Conservation (phyloP, 2,329 filamentous ascomycete species). For the Epicoccum sorghinum region DNA sequence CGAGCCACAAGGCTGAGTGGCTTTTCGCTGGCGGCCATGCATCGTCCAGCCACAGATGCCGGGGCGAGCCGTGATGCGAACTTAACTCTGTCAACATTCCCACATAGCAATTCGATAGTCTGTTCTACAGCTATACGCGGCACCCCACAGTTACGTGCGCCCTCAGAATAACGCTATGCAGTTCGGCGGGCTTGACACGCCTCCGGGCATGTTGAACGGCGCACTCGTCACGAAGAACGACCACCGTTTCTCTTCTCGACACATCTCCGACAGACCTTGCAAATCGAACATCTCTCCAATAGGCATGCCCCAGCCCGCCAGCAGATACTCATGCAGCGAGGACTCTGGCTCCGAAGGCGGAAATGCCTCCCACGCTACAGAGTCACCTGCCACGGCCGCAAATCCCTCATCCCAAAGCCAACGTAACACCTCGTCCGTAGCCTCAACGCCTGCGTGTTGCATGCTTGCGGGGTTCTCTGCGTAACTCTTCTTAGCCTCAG, state of each 20-base stretch:
- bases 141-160: no score
- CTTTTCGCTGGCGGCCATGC: constrained; percentile 1
- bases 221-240: constrained; percentile 53
- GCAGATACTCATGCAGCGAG: constrained; percentile 25
- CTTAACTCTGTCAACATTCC: no score
- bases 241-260: constrained; percentile 47
- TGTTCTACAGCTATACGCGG: not conserved
- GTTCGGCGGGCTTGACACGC: constrained; percentile 42
- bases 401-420: constrained; percentile 42
- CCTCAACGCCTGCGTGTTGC: constrained; percentile 37
- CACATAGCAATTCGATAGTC: not conserved
- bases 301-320: constrained; percentile 57
- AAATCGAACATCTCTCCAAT: constrained; percentile 49
- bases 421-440: constrained; percentile 30
- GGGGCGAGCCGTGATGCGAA: constrained; percentile 10
- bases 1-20: constrained; percentile 6
- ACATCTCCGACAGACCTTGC: constrained; percentile 51
- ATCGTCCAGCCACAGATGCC: constrained; percentile 12
- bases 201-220: constrained; percentile 53
- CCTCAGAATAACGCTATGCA: constrained; percentile 44
- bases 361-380: constrained; percentile 45
- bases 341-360: constrained; percentile 30
- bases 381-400: constrained; percentile 42
- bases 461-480: constrained; percentile 32
- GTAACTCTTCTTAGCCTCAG: constrained; percentile 23